Percentiles rank a stretch among this genome's conserved stretches.
Evolutionary conservation across 768 basidiomycete genomes (phyloP).

Genomic region (Pulveroboletus ravenelii): DNA sequence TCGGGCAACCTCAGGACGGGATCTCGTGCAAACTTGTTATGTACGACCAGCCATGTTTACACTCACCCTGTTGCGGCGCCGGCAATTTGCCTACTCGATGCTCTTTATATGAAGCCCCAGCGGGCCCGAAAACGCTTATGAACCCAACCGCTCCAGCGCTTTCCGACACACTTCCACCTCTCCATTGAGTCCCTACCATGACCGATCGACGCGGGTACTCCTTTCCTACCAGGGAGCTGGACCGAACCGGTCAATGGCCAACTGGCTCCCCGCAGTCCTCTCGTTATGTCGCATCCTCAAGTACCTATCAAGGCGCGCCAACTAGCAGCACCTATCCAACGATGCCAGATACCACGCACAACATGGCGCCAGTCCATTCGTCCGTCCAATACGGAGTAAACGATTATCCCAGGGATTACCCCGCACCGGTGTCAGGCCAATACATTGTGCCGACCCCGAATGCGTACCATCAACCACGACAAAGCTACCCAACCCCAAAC

Average conservation of each 20-base stretch:
- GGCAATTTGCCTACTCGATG: constrained; percentile 28
- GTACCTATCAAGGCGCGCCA: constrained; percentile 17
- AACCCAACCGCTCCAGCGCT: constrained; percentile 20
- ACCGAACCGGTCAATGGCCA: constrained; percentile 24
- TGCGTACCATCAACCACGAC: constrained; percentile 24
- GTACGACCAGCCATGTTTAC: constrained; percentile 23
- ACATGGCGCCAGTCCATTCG: constrained; percentile 17
- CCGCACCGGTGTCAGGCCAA: constrained; percentile 17
- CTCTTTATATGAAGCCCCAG: constrained; percentile 23
- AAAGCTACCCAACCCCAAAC: constrained; percentile 23
- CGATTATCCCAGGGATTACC: constrained; percentile 18
- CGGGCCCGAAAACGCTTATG: constrained; percentile 34
- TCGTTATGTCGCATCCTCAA: constrained; percentile 23
- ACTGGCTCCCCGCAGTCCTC: constrained; percentile 16
- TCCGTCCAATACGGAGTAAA: constrained; percentile 20
- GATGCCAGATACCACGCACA: constrained; percentile 13
- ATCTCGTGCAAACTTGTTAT: constrained; percentile 27
- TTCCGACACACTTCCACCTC: constrained; percentile 2
- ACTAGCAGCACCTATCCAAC: constrained; percentile 16
- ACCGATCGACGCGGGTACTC: constrained; percentile 29
- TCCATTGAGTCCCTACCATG: constrained; percentile 16
- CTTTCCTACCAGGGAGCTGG: constrained; percentile 15
- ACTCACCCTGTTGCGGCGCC: constrained; percentile 29
- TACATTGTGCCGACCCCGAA: constrained; percentile 15
- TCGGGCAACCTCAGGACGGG: constrained; percentile 23